These are phyloP conservation scores for Escovopsis weberi DNA, from an alignment of 2,329 filamentous ascomycete genomes.

Conservation along the genomic window DNA sequence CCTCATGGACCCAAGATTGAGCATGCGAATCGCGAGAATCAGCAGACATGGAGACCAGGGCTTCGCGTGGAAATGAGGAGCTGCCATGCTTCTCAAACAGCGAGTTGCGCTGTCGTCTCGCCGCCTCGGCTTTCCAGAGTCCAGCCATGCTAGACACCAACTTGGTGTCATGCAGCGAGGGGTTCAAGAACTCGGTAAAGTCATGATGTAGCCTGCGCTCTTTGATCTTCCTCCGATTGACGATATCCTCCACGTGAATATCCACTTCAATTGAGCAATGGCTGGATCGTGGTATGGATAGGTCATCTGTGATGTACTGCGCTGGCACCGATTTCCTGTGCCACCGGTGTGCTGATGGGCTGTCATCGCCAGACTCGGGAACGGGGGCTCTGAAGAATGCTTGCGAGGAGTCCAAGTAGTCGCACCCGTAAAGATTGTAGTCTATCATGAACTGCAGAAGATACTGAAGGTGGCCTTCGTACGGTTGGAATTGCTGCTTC, in stretches of 20 bases:
- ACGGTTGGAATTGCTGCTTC: slow-evolving; percentile 73
- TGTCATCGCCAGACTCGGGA: slow-evolving; percentile 49
- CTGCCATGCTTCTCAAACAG: slow-evolving; percentile 47
- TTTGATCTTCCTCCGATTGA: slow-evolving; percentile 64
- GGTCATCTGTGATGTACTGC: slow-evolving; percentile 36
- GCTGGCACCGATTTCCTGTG: slow-evolving; percentile 57
- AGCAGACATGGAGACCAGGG: slow-evolving; percentile 77
- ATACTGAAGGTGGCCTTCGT: slow-evolving; percentile 87
- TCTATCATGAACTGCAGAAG: slow-evolving; percentile 96
- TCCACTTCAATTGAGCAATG: slow-evolving; percentile 86
- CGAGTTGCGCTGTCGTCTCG: slow-evolving; percentile 60
- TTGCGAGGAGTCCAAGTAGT: slow-evolving; percentile 61
- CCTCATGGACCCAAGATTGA: slow-evolving; percentile 88
- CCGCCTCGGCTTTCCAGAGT: slow-evolving; percentile 81
- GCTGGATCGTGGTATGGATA: slow-evolving; percentile 58
- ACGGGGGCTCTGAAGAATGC: slow-evolving; percentile 63
- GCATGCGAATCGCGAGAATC: slow-evolving; percentile 56
- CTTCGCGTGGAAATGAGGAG: slow-evolving; percentile 69
- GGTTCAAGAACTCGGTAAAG: slow-evolving; percentile 59
- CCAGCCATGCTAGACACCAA: slow-evolving; percentile 89
- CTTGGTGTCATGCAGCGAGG: slow-evolving; percentile 54
- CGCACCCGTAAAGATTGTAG: slow-evolving; percentile 92
- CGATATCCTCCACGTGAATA: slow-evolving; percentile 73
- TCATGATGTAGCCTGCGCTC: slow-evolving; percentile 74
- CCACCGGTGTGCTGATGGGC: slow-evolving; percentile 56